These are phyloP conservation scores for Phytophthora sp. DNA, from an alignment of 352 stramenopile species.

Conservation along the genomic window DNA sequence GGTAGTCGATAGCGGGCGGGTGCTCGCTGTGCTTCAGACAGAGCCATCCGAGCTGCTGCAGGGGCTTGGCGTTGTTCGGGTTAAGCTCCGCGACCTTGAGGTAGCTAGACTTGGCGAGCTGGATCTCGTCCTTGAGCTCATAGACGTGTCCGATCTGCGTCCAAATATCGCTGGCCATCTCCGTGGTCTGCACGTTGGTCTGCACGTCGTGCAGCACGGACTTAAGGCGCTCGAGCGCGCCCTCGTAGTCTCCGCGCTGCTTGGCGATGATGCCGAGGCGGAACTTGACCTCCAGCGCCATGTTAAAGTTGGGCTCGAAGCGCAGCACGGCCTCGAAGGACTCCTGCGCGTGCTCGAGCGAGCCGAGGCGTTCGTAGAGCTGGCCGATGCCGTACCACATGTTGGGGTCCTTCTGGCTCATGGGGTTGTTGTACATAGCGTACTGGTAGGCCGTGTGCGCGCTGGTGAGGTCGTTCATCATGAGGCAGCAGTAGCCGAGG, in stretches of 20 bases:
- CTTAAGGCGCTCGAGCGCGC: constrained; percentile 82
- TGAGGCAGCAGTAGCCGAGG: constrained; percentile 88
- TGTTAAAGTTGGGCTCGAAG: constrained; percentile 89
- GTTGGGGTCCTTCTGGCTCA: constrained; percentile 87
- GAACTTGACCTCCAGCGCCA: constrained; percentile 89
- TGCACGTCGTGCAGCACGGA: constrained; percentile 83
- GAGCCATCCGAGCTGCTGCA: constrained; percentile 87
- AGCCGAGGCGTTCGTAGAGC: constrained; percentile 85
- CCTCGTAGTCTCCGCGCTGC: constrained; percentile 81
- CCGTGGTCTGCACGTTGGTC: constrained; percentile 80
- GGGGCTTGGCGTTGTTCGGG: constrained; percentile 82
- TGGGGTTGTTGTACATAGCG: constrained; percentile 91
- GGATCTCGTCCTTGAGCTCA: constrained; percentile 87
- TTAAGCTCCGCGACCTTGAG: constrained; percentile 86
- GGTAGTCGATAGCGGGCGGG: constrained; percentile 81
- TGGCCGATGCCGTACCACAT: constrained; percentile 91
- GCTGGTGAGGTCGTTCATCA: constrained; percentile 90
- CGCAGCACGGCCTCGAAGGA: constrained; percentile 86
- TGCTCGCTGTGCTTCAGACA: constrained; percentile 88
- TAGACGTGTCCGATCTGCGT: constrained; percentile 90
- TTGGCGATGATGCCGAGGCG: constrained; percentile 87
- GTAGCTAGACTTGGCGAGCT: constrained; percentile 86
- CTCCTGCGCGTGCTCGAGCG: constrained; percentile 85
- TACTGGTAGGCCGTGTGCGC: constrained; percentile 89
- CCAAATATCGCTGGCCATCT: constrained; percentile 89